Conservation (phyloP, 2,329 filamentous ascomycete species). For the Berkeleyomyces basicola region DNA sequence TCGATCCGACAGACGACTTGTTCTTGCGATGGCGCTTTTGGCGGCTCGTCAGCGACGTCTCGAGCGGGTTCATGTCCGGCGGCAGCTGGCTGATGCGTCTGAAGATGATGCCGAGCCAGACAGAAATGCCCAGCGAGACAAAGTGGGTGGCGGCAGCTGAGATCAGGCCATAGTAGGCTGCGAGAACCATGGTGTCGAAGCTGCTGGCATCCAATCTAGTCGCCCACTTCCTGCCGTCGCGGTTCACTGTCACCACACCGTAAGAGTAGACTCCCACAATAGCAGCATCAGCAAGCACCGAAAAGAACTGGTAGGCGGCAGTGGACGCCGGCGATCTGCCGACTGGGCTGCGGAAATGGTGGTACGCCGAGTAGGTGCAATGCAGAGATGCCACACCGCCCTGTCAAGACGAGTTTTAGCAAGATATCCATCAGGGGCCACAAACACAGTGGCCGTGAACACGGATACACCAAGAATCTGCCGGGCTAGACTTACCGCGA, state of each 20-base stretch:
- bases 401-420: conserved; percentile 26
- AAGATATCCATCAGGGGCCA: background rate
- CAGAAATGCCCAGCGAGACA: conserved; percentile 50
- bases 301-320: conserved; percentile 78
- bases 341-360: conserved; percentile 54
- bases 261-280: conserved; percentile 40
- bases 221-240: conserved; percentile 39
- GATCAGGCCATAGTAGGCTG: conserved; percentile 52
- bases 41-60: conserved; percentile 65
- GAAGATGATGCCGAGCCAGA: conserved; percentile 67
- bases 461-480: no score
- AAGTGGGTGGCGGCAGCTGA: conserved; percentile 51
- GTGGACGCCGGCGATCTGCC: conserved; percentile 62
- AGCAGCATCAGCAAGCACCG: conserved; percentile 50
- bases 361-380: conserved; percentile 63
- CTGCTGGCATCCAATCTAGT: conserved; percentile 46
- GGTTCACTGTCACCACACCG: conserved; percentile 30
- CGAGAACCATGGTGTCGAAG: conserved; percentile 42
- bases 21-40: conserved; percentile 55
- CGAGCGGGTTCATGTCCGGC: conserved; percentile 89
- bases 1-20: conserved; percentile 37
- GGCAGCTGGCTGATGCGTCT: conserved; percentile 66
- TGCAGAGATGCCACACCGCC: conserved; percentile 59
- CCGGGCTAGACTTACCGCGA: conserved; percentile 41
- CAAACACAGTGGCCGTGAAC: no score